Conservation (phyloP, 2,329 filamentous ascomycete species). For the Exutisphaerella laricina region DNA sequence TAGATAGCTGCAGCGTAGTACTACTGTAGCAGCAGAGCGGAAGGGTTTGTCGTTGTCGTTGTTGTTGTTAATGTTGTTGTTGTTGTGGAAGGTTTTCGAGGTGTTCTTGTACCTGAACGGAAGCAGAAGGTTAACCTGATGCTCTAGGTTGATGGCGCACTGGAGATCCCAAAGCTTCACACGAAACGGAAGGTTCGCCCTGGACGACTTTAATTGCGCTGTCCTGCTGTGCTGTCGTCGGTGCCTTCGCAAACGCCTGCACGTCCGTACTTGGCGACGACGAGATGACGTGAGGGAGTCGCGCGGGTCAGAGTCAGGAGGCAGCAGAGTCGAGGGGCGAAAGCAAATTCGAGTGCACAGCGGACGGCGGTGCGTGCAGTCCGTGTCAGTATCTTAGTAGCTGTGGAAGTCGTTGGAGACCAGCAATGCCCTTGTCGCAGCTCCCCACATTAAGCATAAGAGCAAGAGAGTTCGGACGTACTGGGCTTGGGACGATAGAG, state of each 20-base stretch:
- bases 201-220: conserved; percentile 16
- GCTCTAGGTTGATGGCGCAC: conserved; percentile 26
- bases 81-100: conserved; percentile 13
- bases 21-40: too few species aligned
- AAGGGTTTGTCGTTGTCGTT: too few species aligned
- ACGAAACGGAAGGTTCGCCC: conserved; percentile 12
- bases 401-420: conserved; percentile 3
- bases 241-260: neutral
- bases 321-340: too few species aligned
- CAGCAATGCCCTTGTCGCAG: conserved; percentile 6
- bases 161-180: conserved; percentile 19
- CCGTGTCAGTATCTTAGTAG: too few species aligned
- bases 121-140: conserved; percentile 21
- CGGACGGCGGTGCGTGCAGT: too few species aligned
- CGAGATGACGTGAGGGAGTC: neutral
- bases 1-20: too few species aligned
- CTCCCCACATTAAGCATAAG: conserved; percentile 31
- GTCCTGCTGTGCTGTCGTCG: neutral
- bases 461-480: conserved; percentile 27
- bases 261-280: too few species aligned
- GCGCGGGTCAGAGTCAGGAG: neutral
- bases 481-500: conserved; percentile 24
- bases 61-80: too few species aligned
- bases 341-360: neutral
- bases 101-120: conserved; percentile 21